phyloP scores from a whole-genome alignment of 139 green algal genomes.

The Bryopsis sp. region DNA sequence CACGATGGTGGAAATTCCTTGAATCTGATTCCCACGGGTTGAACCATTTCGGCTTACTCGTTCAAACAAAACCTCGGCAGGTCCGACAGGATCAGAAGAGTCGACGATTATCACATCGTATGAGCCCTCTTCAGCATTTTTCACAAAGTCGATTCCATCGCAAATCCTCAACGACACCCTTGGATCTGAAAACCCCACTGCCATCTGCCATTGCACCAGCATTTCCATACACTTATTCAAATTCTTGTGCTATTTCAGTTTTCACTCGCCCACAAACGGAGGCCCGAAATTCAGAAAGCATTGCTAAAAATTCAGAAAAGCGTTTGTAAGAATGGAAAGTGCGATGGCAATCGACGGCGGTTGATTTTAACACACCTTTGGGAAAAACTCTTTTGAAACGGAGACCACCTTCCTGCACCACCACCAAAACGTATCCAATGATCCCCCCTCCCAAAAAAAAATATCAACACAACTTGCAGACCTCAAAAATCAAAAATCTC shows the following conservation, averaged over 20 bases:
- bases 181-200: conserved; percentile 82
- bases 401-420: conserved; percentile 71
- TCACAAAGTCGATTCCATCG: conserved; percentile 91
- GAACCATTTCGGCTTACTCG: conserved; percentile 39
- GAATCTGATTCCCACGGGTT: neutral
- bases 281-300: neutral
- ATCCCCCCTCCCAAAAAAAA: no score
- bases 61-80: conserved; percentile 87
- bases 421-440: no score
- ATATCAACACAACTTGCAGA: conserved; percentile 25
- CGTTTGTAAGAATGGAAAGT: no score
- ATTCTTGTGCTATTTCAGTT: no score
- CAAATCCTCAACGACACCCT: conserved; percentile 70
- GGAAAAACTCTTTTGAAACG: conserved; percentile 81
- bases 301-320: no score
- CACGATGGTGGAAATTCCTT: no score
- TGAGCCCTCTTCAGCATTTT: conserved; percentile 44
- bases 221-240: no score
- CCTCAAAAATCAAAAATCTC: neutral
- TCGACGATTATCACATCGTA: conserved; percentile 99
- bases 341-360: no score
- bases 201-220: conserved; percentile 67
- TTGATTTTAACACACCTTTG: conserved; percentile 53
- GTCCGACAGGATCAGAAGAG: conserved; percentile 91
- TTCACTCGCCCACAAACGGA: neutral